A percentile compares a stretch with the other conserved stretches of the same genome.
Conservation (phyloP, 495 filamentous ascomycete genomes). For the Neurospora sp. region DNA sequence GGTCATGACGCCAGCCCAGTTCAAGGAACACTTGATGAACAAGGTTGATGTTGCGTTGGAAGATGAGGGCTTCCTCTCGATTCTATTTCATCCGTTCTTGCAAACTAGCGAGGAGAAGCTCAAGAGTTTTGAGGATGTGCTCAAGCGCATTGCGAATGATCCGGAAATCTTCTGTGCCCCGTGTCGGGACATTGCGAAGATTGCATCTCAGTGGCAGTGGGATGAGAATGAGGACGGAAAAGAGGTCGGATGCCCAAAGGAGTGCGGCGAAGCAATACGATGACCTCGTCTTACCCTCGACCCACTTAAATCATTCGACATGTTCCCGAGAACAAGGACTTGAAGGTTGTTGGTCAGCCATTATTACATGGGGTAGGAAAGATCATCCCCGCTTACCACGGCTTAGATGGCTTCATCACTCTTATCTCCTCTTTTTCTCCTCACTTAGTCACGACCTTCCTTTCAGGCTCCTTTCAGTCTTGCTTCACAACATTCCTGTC, state of each 20-base stretch:
- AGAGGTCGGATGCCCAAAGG: background rate
- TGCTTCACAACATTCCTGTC: background rate
- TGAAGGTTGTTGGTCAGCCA: background rate
- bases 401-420: background rate
- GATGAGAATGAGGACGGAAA: background rate
- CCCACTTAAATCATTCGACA: background rate
- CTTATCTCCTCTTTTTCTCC: background rate
- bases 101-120: conserved; percentile 19
- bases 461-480: background rate
- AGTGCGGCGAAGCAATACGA: background rate
- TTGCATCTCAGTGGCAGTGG: conserved; percentile 10
- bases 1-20: conserved; percentile 7
- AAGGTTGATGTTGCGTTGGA: conserved; percentile 15
- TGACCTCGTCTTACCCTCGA: background rate
- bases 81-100: conserved; percentile 27
- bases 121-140: conserved; percentile 14
- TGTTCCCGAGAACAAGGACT: background rate
- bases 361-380: background rate
- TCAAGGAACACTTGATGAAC: conserved; percentile 12
- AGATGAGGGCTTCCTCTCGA: conserved; percentile 14
- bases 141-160: conserved; percentile 12
- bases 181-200: conserved; percentile 17
- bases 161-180: conserved; percentile 19
- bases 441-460: background rate
- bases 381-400: background rate